phyloP scores from a whole-genome alignment of 371 early-diverging fungal species.

The Mucor lusitanicus region DNA sequence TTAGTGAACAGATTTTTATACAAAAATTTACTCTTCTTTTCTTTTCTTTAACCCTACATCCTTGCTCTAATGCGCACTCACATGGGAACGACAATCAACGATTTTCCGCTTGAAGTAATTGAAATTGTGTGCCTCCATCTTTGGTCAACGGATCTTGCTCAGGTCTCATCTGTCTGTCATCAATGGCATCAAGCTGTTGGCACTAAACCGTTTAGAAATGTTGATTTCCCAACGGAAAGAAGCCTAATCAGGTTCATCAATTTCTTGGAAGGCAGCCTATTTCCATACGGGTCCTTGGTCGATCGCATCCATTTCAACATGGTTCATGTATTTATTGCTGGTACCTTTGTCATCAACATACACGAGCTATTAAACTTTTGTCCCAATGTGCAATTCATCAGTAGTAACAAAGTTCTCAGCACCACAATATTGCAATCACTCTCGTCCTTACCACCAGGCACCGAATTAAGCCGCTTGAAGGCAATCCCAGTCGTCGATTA shows the following conservation, averaged over 20 bases:
- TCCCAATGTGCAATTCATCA: background rate
- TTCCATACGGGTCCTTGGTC: background rate
- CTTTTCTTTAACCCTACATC: background rate
- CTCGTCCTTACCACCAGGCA: background rate
- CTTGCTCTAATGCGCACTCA: background rate
- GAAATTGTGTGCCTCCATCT: background rate
- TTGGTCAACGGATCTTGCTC: background rate
- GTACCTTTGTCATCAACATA: background rate
- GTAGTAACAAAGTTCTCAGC: background rate
- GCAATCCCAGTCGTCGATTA: background rate
- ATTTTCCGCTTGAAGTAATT: background rate
- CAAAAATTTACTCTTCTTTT: background rate
- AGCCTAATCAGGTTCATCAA: background rate
- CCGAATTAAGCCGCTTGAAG: background rate
- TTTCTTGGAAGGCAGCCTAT: background rate
- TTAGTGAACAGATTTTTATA: background rate
- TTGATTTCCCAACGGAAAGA: background rate
- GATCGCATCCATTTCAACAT: background rate
- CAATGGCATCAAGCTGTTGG: background rate
- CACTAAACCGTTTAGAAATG: background rate
- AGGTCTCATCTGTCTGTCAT: background rate
- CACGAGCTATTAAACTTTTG: background rate
- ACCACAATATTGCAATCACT: background rate
- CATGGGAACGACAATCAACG: background rate
- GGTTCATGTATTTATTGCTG: background rate